Base-by-base conservation (phyloP, 768 basidiomycete genomes). In the Boletus rufocinnamomeus region DNA sequence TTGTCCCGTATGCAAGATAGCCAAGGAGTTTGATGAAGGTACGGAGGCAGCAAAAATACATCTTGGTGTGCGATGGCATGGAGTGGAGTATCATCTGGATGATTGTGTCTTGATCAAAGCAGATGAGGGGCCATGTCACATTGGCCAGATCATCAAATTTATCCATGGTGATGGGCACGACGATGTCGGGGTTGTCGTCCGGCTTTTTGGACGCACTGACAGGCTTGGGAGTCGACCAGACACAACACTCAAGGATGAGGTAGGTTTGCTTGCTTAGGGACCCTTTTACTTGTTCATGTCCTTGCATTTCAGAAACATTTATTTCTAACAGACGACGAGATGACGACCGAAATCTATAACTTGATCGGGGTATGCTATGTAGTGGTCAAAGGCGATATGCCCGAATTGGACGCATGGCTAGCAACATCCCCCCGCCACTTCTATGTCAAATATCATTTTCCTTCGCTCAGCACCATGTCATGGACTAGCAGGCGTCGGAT, bases 61-160 rank as follows among this genome's bases (percentile, higher is more conserved):
- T 0, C 71, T 70, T 21, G 87, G 83, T 0, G 57, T 89, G 27
- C 69, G 75, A 0, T 84, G 76, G 64, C 72, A 70, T 11, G 83
- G 82, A 0, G 62, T 74, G 2, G 71, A 71, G 0, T 91, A 85
- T 60, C 91, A 93, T 54, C 50, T 75, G 0, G 71, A 84, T 44
- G 90, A 92, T 38, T 89, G 82, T 59, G 82, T 84, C 6, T 73
- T 85, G 6, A 80, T 85, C 65, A 76, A 69, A 44, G 63, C 79
- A 0, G 69, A 75, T 0, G 60, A 75, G 1, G 85, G 85, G 0
- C 81, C 84, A 1, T 85, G 82, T 4, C 64, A 79, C 28, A 80
- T 91, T 48, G 89, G 82, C 1, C 81, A 83, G 38, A 76, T 90
- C 58, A 63, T 65, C 1, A 56, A 64, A 7, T 66, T 84, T 54